Percentiles rank a stretch among this genome's conserved stretches.
These are phyloP conservation scores for Plasmodium gonderi DNA, from an alignment of 169 alveolate species.

Conservation along the genomic window DNA sequence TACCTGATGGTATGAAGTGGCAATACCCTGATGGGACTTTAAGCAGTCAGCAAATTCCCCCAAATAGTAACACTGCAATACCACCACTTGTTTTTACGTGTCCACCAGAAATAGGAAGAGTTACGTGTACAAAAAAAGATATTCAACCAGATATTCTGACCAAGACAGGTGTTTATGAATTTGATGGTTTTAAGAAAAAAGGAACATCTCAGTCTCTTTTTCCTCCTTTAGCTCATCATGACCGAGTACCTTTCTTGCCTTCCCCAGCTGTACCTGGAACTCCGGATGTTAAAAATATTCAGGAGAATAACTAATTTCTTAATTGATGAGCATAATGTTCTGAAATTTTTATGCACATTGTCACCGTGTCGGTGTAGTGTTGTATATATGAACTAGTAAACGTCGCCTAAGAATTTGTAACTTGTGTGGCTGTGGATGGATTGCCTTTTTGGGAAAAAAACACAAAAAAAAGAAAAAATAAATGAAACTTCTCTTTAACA, in stretches of 20 bases:
- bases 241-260: slow-evolving; percentile 79
- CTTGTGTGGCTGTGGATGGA: not conserved
- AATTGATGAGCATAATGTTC: not conserved
- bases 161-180: slow-evolving; percentile 80
- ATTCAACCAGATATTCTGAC: slow-evolving; percentile 83
- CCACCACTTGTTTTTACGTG: slow-evolving; percentile 84
- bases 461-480: not conserved
- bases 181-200: slow-evolving; percentile 77
- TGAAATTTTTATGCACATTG: not conserved
- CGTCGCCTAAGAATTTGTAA: not conserved
- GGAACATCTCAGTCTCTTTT: slow-evolving; percentile 81
- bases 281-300: slow-evolving; percentile 78
- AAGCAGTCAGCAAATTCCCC: slow-evolving; percentile 14
- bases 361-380: not conserved
- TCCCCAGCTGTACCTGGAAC: slow-evolving; percentile 77
- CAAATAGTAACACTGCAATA: slow-evolving; percentile 37
- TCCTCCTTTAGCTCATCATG: slow-evolving; percentile 84
- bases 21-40: slow-evolving; percentile 75
- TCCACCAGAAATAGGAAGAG: slow-evolving; percentile 85
- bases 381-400: too few species aligned
- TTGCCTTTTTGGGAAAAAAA: not conserved
- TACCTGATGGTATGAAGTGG: slow-evolving; percentile 83
- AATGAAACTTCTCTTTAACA: not conserved
- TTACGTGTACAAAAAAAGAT: slow-evolving; percentile 77
- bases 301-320: slow-evolving; percentile 3